Percentiles rank a stretch among this genome's conserved stretches.
Conservation (phyloP, 495 filamentous ascomycete species). For the Aspergillus hancockii region DNA sequence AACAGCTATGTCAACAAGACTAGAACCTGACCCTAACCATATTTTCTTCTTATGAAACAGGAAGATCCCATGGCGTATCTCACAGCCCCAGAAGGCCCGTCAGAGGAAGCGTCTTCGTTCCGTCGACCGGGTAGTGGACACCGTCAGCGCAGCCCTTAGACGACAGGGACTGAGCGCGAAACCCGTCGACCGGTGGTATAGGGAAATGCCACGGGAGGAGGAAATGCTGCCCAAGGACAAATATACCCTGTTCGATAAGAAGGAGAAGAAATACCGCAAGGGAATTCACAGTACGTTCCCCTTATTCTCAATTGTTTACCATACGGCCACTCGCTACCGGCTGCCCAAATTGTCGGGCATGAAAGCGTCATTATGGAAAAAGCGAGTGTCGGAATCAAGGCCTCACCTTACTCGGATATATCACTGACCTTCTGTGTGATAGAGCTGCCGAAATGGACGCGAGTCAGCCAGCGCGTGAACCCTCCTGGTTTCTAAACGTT, state of each 20-base stretch:
- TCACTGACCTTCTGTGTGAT: slow-evolving; percentile 7
- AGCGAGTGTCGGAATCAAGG: neutral
- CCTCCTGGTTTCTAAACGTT: slow-evolving; percentile 81
- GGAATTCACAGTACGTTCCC: slow-evolving; percentile 84
- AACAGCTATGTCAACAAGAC: neutral
- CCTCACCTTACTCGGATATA: neutral
- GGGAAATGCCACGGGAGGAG: slow-evolving; percentile 91
- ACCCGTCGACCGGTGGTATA: slow-evolving; percentile 83
- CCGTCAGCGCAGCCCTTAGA: slow-evolving; percentile 70
- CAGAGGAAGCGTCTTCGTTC: slow-evolving; percentile 82
- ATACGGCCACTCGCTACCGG: neutral
- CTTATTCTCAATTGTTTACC: neutral
- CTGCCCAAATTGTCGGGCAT: neutral
- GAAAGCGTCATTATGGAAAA: neutral
- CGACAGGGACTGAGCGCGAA: slow-evolving; percentile 69
- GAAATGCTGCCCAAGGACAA: slow-evolving; percentile 98
- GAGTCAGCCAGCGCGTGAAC: slow-evolving; percentile 89
- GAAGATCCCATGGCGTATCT: slow-evolving; percentile 98
- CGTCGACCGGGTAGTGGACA: slow-evolving; percentile 81
- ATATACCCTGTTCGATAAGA: slow-evolving; percentile 96
- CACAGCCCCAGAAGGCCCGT: slow-evolving; percentile 81
- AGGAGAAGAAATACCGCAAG: slow-evolving; percentile 94
- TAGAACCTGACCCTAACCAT: slow-evolving; percentile 15
- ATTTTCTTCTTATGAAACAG: slow-evolving; percentile 43
- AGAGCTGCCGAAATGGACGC: slow-evolving; percentile 96